These are phyloP conservation scores for Willaertia magna DNA, from an alignment of 208 protist genomes.

Conservation along the genomic window DNA sequence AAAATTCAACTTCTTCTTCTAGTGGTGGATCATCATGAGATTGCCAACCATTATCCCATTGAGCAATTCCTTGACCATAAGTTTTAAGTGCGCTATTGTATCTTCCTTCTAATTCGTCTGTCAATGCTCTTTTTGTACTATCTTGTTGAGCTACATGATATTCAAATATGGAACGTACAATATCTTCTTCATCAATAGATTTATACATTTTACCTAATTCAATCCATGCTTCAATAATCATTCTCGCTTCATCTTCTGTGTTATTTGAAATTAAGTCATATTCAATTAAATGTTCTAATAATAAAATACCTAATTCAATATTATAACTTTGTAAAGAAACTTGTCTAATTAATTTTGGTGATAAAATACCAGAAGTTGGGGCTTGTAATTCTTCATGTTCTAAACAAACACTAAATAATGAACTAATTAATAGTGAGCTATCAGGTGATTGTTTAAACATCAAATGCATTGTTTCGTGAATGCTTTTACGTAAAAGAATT, in stretches of 20 bases:
- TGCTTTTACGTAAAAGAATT: neutral
- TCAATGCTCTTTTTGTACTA: slow-evolving; percentile 32
- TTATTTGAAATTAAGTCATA: slow-evolving; percentile 13
- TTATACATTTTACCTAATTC: slow-evolving; percentile 18
- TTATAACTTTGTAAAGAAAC: slow-evolving; percentile 27
- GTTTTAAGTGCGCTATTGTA: slow-evolving; percentile 31
- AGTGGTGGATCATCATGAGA: neutral
- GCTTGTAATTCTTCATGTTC: neutral
- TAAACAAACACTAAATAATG: neutral
- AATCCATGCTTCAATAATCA: neutral
- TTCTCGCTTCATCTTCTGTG: neutral
- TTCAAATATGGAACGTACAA: slow-evolving; percentile 37
- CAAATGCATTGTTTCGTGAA: neutral
- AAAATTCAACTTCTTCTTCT: slow-evolving; percentile 37
- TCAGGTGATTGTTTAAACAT: neutral
- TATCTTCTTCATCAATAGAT: slow-evolving; percentile 40
- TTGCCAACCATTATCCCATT: neutral
- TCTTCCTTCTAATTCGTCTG: slow-evolving; percentile 30
- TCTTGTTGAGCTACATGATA: slow-evolving; percentile 25
- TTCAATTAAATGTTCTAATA: slow-evolving; percentile 38
- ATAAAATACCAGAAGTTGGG: neutral
- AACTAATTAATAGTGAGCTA: neutral
- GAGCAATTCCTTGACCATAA: slow-evolving; percentile 30
- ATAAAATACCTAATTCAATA: slow-evolving; percentile 27
- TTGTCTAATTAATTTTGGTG: slow-evolving; percentile 16